Evolutionary conservation across 352 stramenopile genomes (phyloP).

Genomic region (Phytophthora parvispora): DNA sequence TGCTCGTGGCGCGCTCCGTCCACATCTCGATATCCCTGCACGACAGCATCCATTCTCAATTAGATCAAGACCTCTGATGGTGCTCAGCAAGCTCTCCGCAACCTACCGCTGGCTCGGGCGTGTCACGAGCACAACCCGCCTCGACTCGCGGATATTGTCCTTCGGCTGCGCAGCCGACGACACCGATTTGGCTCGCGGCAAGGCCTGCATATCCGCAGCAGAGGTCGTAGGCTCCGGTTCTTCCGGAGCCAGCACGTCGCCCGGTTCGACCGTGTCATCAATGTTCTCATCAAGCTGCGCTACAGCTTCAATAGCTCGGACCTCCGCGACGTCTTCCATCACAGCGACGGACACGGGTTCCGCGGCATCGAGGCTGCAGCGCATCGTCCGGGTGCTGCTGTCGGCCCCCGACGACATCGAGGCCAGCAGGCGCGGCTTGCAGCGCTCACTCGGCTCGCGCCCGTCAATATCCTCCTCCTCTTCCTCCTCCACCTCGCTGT

Average conservation of each 20-base stretch:
- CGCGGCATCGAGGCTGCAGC: conserved; percentile 45
- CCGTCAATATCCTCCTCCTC: conserved; percentile 41
- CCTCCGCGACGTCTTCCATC: conserved; percentile 2
- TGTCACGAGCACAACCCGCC: conserved; percentile 77
- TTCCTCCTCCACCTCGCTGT: conserved; percentile 15
- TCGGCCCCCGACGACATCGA: conserved; percentile 35
- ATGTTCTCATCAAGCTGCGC: conserved; percentile 24
- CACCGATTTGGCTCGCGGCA: conserved; percentile 11
- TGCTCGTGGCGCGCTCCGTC: conserved; percentile 82
- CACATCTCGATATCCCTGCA: conserved; percentile 84
- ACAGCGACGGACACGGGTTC: conserved; percentile 13
- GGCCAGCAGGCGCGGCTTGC: conserved; percentile 20
- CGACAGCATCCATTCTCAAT: conserved; percentile 8
- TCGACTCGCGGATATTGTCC: conserved; percentile 40
- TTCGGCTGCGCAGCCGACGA: conserved; percentile 8
- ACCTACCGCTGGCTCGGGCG: conserved; percentile 73
- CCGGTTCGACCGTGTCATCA: conserved; percentile 4
- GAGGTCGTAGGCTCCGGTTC: conserved; percentile 7
- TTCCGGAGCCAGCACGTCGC: conserved; percentile 6
- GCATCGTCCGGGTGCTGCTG: conserved; percentile 39
- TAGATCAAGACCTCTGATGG: conserved; percentile 10
- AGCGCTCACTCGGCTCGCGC: conserved; percentile 21
- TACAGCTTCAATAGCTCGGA: conserved; percentile 20
- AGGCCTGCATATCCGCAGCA: conserved; percentile 6
- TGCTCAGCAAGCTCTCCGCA: background rate